A percentile compares a stretch with the other conserved stretches of the same genome.
Evolutionary conservation across 306 rosid genomes (phyloP).

Genomic region (Begonia fuchsioides): DNA sequence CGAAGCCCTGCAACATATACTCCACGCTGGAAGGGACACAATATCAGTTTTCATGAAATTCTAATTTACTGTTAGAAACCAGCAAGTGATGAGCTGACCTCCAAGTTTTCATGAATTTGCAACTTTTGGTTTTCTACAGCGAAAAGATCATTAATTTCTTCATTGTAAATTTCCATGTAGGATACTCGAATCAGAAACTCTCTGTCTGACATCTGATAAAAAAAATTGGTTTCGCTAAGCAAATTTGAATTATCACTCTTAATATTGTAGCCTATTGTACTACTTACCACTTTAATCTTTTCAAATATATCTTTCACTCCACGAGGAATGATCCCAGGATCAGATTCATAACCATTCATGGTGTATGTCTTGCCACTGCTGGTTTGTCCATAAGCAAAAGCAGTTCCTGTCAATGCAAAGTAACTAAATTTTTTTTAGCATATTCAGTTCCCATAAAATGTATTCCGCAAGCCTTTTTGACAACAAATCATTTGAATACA

Average conservation of each 20-base stretch:
- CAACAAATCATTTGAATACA: no score
- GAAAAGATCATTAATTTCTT: slow-evolving; percentile 84
- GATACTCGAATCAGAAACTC: slow-evolving; percentile 89
- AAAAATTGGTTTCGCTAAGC: not conserved
- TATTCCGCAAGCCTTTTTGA: no score
- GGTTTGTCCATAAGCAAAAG: slow-evolving; percentile 96
- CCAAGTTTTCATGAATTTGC: slow-evolving; percentile 94
- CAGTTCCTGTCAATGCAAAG: slow-evolving; percentile 49
- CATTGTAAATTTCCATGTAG: slow-evolving; percentile 92
- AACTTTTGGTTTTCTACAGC: slow-evolving; percentile 74
- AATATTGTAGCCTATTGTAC: not conserved
- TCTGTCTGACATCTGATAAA: slow-evolving; percentile 45
- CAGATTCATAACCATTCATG: slow-evolving; percentile 76
- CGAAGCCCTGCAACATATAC: slow-evolving; percentile 82
- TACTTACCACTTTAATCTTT: slow-evolving; percentile 49
- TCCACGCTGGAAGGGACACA: slow-evolving; percentile 48
- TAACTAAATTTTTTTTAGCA: not conserved
- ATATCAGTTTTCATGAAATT: slow-evolving; percentile 12
- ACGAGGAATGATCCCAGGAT: slow-evolving; percentile 70
- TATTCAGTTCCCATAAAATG: not conserved
- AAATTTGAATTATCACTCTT: no score
- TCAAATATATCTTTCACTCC: slow-evolving; percentile 68
- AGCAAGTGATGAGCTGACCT: slow-evolving; percentile 31
- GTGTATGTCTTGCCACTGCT: slow-evolving; percentile 99
- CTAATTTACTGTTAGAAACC: not conserved